A percentile compares a stretch with the other conserved stretches of the same genome.
Evolutionary conservation across 1,284 basidiomycete species (phyloP).

Genomic region (Peniophora sp.): DNA sequence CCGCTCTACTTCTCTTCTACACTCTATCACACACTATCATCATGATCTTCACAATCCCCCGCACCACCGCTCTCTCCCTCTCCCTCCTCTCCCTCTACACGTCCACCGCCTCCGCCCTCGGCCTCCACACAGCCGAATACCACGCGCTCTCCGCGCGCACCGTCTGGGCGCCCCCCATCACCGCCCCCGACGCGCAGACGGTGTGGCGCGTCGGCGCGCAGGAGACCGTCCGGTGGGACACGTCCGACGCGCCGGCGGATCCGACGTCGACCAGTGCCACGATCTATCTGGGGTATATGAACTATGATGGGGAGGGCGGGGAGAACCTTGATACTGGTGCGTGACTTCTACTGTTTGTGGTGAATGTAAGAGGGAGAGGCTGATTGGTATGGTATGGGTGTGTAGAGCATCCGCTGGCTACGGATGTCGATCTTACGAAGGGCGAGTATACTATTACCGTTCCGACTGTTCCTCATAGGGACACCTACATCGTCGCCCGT

Average conservation of each 20-base stretch:
- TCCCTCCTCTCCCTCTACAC: too few species aligned
- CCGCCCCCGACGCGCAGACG: neutral
- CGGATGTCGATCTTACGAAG: slow-evolving; percentile 27
- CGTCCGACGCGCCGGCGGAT: slow-evolving; percentile 18
- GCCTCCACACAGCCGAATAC: neutral
- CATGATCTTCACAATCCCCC: too few species aligned
- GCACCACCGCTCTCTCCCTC: neutral
- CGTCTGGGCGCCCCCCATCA: slow-evolving; percentile 4
- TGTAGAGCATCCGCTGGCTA: slow-evolving; percentile 34
- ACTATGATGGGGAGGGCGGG: slow-evolving; percentile 14
- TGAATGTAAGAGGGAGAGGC: too few species aligned
- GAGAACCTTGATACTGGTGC: slow-evolving; percentile 29
- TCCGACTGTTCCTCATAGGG: slow-evolving; percentile 20
- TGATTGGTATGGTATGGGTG: too few species aligned
- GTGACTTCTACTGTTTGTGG: neutral
- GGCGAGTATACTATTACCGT: slow-evolving; percentile 27
- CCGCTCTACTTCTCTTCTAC: too few species aligned
- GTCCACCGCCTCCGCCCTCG: neutral
- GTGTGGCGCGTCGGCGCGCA: slow-evolving; percentile 5
- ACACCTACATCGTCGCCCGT: slow-evolving; percentile 29
- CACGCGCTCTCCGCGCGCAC: slow-evolving; percentile 1
- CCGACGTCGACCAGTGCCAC: slow-evolving; percentile 24
- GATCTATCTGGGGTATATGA: slow-evolving; percentile 25
- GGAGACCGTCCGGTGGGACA: slow-evolving; percentile 16
- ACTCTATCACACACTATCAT: too few species aligned